Evolutionary conservation across 2,329 filamentous ascomycete species (phyloP), one percentile per base, ranked within the genome.

Genomic region (Periconia digitata): DNA sequence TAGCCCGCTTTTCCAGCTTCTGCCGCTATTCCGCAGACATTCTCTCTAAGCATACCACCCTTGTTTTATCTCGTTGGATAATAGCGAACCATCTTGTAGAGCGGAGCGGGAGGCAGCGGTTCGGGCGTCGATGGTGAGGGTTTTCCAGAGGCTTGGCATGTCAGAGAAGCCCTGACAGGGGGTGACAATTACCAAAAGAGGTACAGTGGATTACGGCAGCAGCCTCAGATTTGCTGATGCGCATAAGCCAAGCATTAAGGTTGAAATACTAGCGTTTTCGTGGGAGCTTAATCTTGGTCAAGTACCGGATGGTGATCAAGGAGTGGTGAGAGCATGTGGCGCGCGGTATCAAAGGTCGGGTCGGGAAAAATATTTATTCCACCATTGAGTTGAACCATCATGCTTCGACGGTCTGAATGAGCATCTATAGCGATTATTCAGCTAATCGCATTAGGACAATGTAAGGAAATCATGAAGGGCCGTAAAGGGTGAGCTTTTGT

Each of bases 161-260:
- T 44, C 40, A 29, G 45, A 43, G 32, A 23, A 29, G 29, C 10
- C 13, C 15, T 24, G 41, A 35, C 49, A 51, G 29, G 44, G 42
- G 36, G 29, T 27, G 24, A 15, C 22, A 32, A 7, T 12, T 16
- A 10, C 43, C 40, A 12, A n/a, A 44, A 43, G 27, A 7, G 44
- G 49, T 18, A 32, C 22, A 17, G 37, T 29, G 18, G 7, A 13
- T 40, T 47, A n/a, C 47, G 44, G 40, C 40, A 40, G 34, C 27
- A 38, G 44, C 40, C 40, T 50, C 36, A 36, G 40, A 20, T 44
- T 29, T 24, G 40, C 5, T 16, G 20, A 20, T 20, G 40, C 27
- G 40, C 48, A 44, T 39, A 46, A 27, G 49, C 41, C 49, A 47
- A 44, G 44, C 44, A 37, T 51, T 51, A 47, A 18, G 29, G 37